These are phyloP conservation scores for Diaporthe ampelina DNA, from an alignment of 2,329 filamentous ascomycete species.

Conservation along the genomic window DNA sequence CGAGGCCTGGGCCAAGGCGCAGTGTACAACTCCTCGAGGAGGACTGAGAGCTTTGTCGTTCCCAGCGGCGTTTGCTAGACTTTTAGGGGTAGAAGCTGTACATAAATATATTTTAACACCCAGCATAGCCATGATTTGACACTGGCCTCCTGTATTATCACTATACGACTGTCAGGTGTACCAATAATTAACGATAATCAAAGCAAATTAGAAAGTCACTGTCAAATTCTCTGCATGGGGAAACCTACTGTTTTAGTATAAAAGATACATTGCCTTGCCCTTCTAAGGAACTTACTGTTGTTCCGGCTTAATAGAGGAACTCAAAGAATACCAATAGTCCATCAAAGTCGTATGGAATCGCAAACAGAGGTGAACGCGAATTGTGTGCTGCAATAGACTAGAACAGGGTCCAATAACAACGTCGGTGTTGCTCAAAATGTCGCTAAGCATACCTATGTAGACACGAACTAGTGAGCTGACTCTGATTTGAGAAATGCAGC, in stretches of 20 bases:
- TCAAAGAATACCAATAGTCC: too few relatives aligned
- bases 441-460: too few relatives aligned
- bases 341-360: background rate
- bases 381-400: background rate
- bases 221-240: too few relatives aligned
- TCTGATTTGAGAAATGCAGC: background rate
- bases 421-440: too few relatives aligned
- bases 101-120: background rate
- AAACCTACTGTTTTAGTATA: too few relatives aligned
- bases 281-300: too few relatives aligned
- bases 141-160: background rate
- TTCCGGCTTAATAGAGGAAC: too few relatives aligned
- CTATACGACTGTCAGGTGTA: background rate
- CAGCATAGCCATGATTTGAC: background rate
- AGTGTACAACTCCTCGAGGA: slow-evolving; percentile 47
- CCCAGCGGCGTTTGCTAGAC: slow-evolving; percentile 45
- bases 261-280: too few relatives aligned
- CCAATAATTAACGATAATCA: background rate
- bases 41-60: slow-evolving; percentile 51
- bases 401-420: background rate
- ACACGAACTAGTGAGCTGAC: background rate
- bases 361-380: too few relatives aligned
- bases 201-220: too few relatives aligned
- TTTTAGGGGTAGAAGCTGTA: background rate
- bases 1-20: slow-evolving; percentile 63